Base-by-base conservation (phyloP, 768 basidiomycete species). In the Termitomyces sp. region DNA sequence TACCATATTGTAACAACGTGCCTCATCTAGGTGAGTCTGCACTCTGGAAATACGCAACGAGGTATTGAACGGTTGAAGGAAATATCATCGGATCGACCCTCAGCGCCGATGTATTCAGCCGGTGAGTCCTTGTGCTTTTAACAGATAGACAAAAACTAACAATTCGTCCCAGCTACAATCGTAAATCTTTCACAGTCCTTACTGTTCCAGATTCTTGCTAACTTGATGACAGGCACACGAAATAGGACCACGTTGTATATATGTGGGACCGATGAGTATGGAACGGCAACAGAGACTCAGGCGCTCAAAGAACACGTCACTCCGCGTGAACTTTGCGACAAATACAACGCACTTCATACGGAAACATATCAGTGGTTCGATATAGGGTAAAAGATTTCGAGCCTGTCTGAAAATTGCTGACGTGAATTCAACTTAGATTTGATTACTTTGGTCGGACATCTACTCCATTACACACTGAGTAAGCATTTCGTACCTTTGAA, bases 241-340 rank as follows among this genome's bases (percentile, higher is more conserved):
- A 97, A 98, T 76, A 79, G 89, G 64, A 85, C 87, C 43, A 96
- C 94, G 0, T 78, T 98, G 32, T 99, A 96, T 68, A 81, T 99
- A 55, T 99, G 97, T 71, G 97, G 97, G 27, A 98, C 97, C 4
- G 97, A 99, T 67, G 97, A 99, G 72, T 99, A 99, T 65, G 97
- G 97, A n/a, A 99, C 97, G 7, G 96, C 97, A 0, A 97, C 97
- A 0, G 97, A 99, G 76, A 98, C 95, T 2, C 95, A 97, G 70
- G 96, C 97, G 3, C 70, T 93, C 57, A 93, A 94, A 67, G 93
- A 96, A 68, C 84, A 86, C 0, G 70, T 94, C 39, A 84, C 89
- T 11, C 89, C 94, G 0, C 76, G 76, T 59, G 82, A 86, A 62
- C 77, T 98, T 2, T 97, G 94, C 69, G 90, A 94, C 72, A 94